Evolutionary conservation across 352 stramenopile species (phyloP), one percentile per base, ranked within the genome.

Genomic region (Phytopythium ostracodes): DNA sequence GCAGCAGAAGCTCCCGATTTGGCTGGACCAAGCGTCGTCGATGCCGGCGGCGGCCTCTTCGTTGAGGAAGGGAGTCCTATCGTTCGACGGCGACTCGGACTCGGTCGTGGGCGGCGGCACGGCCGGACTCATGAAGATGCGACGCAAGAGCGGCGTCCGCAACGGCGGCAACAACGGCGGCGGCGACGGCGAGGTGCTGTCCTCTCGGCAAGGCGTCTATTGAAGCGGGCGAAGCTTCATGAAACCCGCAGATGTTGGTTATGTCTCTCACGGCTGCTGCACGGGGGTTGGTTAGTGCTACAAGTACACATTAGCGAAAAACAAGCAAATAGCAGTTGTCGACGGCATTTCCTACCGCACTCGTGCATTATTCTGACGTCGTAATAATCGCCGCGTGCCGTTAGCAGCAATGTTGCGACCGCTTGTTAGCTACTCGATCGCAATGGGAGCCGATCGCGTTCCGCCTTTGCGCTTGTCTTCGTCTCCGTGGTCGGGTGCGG

Each of bases 81-180:
- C 74, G 20, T 77, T 74, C 22, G 67, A 76, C 17, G 56, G 63
- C 4, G 73, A 81, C 9, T 61, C 73, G 1, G 71, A 82, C 51
- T 56, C 67, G 8, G 61, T 75, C 25, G 73, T 84, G 8, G 78
- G 73, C 11, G 79, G 77, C n/a, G 83, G 83, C 8, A 77, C 78
- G 0, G 77, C 75, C 11, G 82, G 84, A 4, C 66, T 92, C 3
- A 71, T 91, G 65, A 92, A 92, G 68, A 79, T 86, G 46, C 68
- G 81, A 5, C 78, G 80, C 36, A 88, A 88, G 54, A 90, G 71
- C 59, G 75, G 66, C 27, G 62, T 76, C 25, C 71, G 73, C 20
- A 79, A 61, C 44, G 75, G 62, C 50, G 77, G 63, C 57, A 85
- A 82, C 54, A 84, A 84, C 53, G 71, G 70, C 10, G 70, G 76